Percentiles rank a stretch among this genome's conserved stretches.
phyloP scores from a whole-genome alignment of 2,329 filamentous ascomycete genomes.

The Fusarium temperatum region DNA sequence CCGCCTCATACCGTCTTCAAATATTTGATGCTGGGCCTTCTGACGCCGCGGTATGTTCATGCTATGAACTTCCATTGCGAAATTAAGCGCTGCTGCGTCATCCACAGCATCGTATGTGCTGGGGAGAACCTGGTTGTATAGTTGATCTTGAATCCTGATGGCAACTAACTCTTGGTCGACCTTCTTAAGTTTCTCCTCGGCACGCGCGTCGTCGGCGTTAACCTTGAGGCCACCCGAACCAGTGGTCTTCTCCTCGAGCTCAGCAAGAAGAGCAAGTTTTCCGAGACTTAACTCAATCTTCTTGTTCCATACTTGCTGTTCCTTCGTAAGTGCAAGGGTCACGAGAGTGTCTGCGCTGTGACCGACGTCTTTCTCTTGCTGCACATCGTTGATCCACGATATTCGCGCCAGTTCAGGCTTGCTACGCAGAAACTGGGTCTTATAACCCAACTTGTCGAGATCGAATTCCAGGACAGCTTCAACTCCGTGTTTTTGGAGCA shows the following conservation, averaged over 20 bases:
- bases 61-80: constrained; percentile 76
- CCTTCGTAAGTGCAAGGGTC: constrained; percentile 73
- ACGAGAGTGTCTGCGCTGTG: constrained; percentile 77
- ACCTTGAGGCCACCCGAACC: constrained; percentile 51
- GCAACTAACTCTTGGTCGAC: constrained; percentile 73
- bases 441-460: constrained; percentile 71
- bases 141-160: constrained; percentile 79
- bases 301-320: constrained; percentile 89
- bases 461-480: constrained; percentile 76
- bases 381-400: constrained; percentile 94
- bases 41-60: constrained; percentile 65
- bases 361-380: constrained; percentile 77
- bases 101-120: constrained; percentile 79
- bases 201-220: constrained; percentile 47
- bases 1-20: constrained; percentile 74
- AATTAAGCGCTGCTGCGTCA: constrained; percentile 77
- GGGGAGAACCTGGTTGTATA: constrained; percentile 76
- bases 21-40: constrained; percentile 73
- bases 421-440: constrained; percentile 81
- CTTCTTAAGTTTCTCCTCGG: constrained; percentile 57
- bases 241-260: constrained; percentile 50
- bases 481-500: constrained; percentile 74
- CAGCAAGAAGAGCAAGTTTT: constrained; percentile 80
- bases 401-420: constrained; percentile 78
- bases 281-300: constrained; percentile 91